These are phyloP conservation scores for Fraxinus ornus DNA, from an alignment of 305 asterid genomes.

Conservation along the genomic window DNA sequence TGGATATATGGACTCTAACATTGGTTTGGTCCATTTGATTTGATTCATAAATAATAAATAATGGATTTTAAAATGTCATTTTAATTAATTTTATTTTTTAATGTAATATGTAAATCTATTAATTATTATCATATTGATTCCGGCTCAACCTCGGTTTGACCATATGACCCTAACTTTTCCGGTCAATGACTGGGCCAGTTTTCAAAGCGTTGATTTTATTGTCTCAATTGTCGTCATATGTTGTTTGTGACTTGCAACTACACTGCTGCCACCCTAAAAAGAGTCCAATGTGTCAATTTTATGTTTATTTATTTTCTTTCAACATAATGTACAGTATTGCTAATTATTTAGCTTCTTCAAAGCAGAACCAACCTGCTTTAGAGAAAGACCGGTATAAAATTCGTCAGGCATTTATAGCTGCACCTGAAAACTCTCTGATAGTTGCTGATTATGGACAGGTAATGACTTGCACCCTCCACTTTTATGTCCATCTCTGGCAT, in stretches of 20 bases:
- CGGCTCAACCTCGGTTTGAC: background rate
- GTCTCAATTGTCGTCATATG: background rate
- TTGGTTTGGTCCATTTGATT: background rate
- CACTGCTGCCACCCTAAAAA: background rate
- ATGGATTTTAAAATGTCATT: background rate
- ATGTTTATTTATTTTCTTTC: background rate
- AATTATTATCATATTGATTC: background rate
- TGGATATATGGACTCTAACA: background rate
- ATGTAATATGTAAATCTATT: background rate
- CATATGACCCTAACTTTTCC: background rate
- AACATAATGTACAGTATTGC: background rate
- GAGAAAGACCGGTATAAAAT: slow-evolving; percentile 99
- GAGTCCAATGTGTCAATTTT: background rate
- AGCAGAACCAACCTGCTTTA: slow-evolving; percentile 94
- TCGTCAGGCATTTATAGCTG: slow-evolving; percentile 93
- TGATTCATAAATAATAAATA: background rate
- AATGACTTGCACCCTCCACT: slow-evolving; percentile 20
- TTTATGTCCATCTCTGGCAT: background rate
- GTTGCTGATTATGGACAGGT: slow-evolving; percentile 99
- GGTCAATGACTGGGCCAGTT: background rate
- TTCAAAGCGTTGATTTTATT: background rate
- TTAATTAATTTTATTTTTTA: background rate
- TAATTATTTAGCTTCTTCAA: slow-evolving; percentile 22
- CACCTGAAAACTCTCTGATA: slow-evolving; percentile 87
- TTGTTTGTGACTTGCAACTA: background rate